These are phyloP conservation scores for Blastobotrys elegans DNA, from an alignment of 1,139 yeast species.

Conservation along the genomic window DNA sequence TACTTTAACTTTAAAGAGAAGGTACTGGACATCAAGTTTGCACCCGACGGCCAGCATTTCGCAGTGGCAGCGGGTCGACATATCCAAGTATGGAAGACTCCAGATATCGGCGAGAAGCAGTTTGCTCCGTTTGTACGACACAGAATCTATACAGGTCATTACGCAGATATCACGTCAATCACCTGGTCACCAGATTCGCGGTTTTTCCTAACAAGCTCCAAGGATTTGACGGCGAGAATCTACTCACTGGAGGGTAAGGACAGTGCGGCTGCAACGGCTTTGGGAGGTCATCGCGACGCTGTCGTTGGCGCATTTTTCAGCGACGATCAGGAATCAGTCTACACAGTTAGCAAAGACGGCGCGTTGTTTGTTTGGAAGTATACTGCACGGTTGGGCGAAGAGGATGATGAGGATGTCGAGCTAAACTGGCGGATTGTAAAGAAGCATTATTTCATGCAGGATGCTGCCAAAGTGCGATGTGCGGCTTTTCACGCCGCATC, in stretches of 20 bases:
- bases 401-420: conserved; percentile 35
- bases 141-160: conserved; percentile 89
- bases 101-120: conserved; percentile 65
- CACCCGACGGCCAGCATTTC: conserved; percentile 84
- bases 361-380: conserved; percentile 93
- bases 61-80: conserved; percentile 82
- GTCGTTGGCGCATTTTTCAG: conserved; percentile 86
- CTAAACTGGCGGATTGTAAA: conserved; percentile 71
- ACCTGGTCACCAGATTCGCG: conserved; percentile 91
- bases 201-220: conserved; percentile 78
- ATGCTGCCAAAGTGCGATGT: conserved; percentile 65
- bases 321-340: conserved; percentile 77
- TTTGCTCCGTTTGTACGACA: conserved; percentile 95
- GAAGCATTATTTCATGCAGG: conserved; percentile 66
- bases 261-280: conserved; percentile 73
- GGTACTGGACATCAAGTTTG: conserved; percentile 70
- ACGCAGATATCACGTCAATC: conserved; percentile 68
- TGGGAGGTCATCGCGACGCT: conserved; percentile 90
- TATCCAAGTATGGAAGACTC: conserved; percentile 92
- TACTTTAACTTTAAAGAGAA: conserved; percentile 87
- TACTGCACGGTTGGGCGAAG: conserved; percentile 47
- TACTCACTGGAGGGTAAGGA: conserved; percentile 74
- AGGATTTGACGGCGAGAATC: conserved; percentile 86
- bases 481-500: conserved; percentile 74
- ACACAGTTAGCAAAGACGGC: conserved; percentile 91